Evolutionary conservation across 169 alveolate species (phyloP), one percentile per base, ranked within the genome.

Genomic region (Plasmodium chabaudi): DNA sequence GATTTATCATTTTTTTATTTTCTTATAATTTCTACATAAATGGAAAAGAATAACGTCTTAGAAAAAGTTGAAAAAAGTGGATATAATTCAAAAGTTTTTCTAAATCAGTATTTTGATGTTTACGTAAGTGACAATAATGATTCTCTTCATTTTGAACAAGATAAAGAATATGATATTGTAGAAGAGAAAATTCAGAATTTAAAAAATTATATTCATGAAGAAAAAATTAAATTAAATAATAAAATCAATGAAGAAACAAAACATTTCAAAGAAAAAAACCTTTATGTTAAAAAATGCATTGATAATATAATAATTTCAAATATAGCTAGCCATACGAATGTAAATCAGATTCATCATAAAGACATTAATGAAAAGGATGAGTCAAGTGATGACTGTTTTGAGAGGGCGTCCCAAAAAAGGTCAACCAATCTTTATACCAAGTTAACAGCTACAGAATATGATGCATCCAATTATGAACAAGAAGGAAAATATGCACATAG

Each of bases 191-290:
- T 79, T 0, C 12, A 53, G 19, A 15, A n/a, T 3, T 65, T 79
- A 47, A 53, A 56, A 47, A 51, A 53, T 17, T 21, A 13, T 12
- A 47, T 79, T 17, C 13, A 39, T 53, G 71, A 7, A 13, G 53
- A 65, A 27, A 79, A 79, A 47, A 44, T 3, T 25, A 19, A 67
- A 23, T 7, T 67, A 27, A 70, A 79, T 53, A 47, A 46, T 27
- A 59, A 79, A 15, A 79, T 79, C 51, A 79, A 55, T 23, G 46
- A 53, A 5, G 89, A 79, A 70, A 47, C 51, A 9, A 61, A 21
- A 55, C 17, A n/a, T 42, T 67, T 25, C 60, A 65, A 56, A 17
- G 82, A 60, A 60, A 79, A 51, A 23, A 46, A 21, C 1, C 0
- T 15, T 19, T 46, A 55, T 15, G 42, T 47, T 34, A 79, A 53